phyloP scores from a whole-genome alignment of 805 yeast species.

The Dipodascus geniculatus region DNA sequence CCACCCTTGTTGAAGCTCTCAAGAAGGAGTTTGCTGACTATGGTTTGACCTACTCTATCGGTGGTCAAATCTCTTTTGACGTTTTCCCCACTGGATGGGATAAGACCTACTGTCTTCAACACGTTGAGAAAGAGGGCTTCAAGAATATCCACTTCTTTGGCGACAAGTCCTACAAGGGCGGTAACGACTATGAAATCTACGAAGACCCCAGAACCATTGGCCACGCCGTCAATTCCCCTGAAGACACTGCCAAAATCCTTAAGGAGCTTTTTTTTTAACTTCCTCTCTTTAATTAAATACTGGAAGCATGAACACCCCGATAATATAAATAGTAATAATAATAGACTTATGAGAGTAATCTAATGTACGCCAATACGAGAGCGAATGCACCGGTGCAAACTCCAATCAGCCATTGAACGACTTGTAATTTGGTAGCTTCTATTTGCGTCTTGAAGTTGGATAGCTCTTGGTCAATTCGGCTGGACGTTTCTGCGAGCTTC shows the following conservation, averaged over 20 bases:
- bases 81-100: constrained; percentile 99
- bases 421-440: constrained; percentile 91
- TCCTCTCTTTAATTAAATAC: constrained; percentile 2
- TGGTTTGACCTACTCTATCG: constrained; percentile 90
- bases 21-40: constrained; percentile 72
- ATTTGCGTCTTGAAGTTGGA: constrained; percentile 92
- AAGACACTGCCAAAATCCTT: constrained; percentile 76
- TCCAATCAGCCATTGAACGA: constrained; percentile 97
- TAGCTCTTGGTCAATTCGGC: constrained; percentile 90
- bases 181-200: constrained; percentile 97
- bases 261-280: constrained; percentile 53
- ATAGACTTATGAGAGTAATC: constrained; percentile 46
- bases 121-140: constrained; percentile 77
- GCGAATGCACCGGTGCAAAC: constrained; percentile 98
- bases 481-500: constrained; percentile 88
- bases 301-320: constrained; percentile 2
- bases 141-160: constrained; percentile 93
- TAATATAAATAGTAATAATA: not conserved
- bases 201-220: constrained; percentile 88
- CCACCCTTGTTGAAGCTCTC: constrained; percentile 72
- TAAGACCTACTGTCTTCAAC: constrained; percentile 94
- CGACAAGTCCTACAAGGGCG: constrained; percentile 93
- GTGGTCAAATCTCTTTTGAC: constrained; percentile 98
- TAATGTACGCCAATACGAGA: constrained; percentile 77
- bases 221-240: constrained; percentile 83